These are phyloP conservation scores for Cordyceps cateniannulata DNA, from an alignment of 2,329 filamentous ascomycete species.

Conservation along the genomic window DNA sequence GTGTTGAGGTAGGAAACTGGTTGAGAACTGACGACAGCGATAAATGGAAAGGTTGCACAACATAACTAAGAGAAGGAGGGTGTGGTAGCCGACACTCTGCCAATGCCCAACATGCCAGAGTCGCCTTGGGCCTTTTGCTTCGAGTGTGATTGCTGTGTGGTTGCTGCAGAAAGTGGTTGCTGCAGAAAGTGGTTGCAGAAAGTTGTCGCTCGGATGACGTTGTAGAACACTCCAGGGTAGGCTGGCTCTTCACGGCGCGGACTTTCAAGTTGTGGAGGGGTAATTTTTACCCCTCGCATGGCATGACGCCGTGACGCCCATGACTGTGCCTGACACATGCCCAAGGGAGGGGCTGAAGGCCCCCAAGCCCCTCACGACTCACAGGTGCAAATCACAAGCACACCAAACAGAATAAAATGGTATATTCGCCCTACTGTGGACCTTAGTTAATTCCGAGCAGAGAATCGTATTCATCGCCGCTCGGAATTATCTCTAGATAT, in stretches of 20 bases:
- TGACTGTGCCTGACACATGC: neutral
- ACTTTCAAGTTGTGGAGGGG: neutral
- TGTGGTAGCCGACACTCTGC: too few species aligned
- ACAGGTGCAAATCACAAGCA: neutral
- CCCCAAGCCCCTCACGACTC: neutral
- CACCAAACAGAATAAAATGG: neutral
- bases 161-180: too few species aligned
- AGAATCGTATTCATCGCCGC: neutral
- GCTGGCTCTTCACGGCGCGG: neutral
- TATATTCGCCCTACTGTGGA: too few species aligned
- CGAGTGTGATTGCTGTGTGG: too few species aligned
- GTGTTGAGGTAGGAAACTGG: too few species aligned
- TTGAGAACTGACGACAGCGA: too few species aligned
- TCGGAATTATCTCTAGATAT: neutral
- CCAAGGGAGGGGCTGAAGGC: neutral
- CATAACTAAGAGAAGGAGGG: too few species aligned
- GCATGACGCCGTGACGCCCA: neutral
- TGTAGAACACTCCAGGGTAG: neutral
- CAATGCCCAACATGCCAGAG: too few species aligned
- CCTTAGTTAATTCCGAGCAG: neutral
- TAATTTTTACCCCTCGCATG: conserved; percentile 4
- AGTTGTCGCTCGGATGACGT: too few species aligned
- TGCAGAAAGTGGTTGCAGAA: too few species aligned
- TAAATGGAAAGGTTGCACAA: too few species aligned
- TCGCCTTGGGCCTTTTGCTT: too few species aligned